Base-by-base conservation (phyloP, 2,329 filamentous ascomycete species). In the Venturia carpophila region DNA sequence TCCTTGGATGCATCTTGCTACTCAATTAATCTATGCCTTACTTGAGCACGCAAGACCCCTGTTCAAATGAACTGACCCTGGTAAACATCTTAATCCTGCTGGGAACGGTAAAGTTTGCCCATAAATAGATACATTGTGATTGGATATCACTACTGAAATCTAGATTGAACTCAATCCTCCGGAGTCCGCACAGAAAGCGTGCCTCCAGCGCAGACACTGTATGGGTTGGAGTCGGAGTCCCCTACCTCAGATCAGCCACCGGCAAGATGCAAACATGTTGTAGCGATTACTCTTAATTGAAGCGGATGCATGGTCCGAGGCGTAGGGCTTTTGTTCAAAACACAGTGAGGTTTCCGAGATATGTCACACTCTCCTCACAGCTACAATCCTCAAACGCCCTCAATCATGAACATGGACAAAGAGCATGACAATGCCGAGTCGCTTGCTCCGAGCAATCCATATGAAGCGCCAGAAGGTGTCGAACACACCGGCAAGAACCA, bases 401-500 rank as follows among this genome's bases (percentile, higher is more conserved):
- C 30, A 15, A 37, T 15, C 3, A 2, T 21, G 30, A 37, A 15
- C 27, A 58, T 58, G 52, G 52, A 37, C 1, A 58, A 37, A 37
- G 17, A 10, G 19, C 52, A 37, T 15, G 52, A 58, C 5, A 30
- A 27, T 15, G 30, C 37, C 21, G 52, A 58, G 2, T 15, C 52
- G 30, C 27, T 37, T 9, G 15, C 27, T 9, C 30, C 30, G 27
- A 37, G 27, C 15, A 27, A 58, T n/a, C 27, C 52, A 11, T 58
- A 58, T 27, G 30, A 15, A 17, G 30, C 37, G 19, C 17, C 27
- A 7, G 52, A 39, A 13, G 52, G 37, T 5, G 10, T 64, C 37
- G 63, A 58, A 19, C n/a, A 64, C 21, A 55, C 64, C n/a, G 37
- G 43, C 64, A 66, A 65, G 64, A 64, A 37, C 60, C 24, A 49